Evolutionary conservation across 371 early-diverging fungal genomes (phyloP), one percentile per base, ranked within the genome.

Genomic region (Mucor racemosus): DNA sequence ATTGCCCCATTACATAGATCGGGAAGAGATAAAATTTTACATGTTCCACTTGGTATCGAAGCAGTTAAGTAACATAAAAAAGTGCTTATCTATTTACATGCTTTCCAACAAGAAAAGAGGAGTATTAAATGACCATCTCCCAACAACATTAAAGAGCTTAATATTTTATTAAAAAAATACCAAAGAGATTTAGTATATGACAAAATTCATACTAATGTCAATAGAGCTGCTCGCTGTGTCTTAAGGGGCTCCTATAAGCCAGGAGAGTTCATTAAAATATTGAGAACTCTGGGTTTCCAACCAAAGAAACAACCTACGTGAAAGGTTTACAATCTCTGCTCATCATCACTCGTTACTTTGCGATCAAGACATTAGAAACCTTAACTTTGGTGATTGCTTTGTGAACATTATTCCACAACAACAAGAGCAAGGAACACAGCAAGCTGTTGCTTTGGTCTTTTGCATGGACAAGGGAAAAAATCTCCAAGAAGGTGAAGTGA

Each of bases 221-320:
- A 55, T 6, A 39, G 55, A 3, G 56, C 56, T 13, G 63, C 41
- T n/a, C 54, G 55, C 40, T 63, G 63, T 40, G 19, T 63, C 4
- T 21, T 65, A 4, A 0, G 56, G 10, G 36, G 58, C 21, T 58
- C 65, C 0, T 65, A 58, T 15, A 74, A 76, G 4, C 71, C 71
- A 5, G 26, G 26, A 1, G 26, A 1, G 26, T 26, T 26, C 3
- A 26, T 26, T 26, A 26, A 3, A 3, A 26, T 74, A 68, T 13
- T 72, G 75, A 36, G 65, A 69, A 0, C 78, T 78, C 17, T 76
- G 75, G 61, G 69, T 71, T 19, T 75, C 69, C 7, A 77, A 64
- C 40, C 34, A 17, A 0, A 41, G 14, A 15, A 19, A n/a, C 3
- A 31, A 26, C 14, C 21, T 58, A 19, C 15, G 65, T 17, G 50